Base-by-base conservation (phyloP, 2,329 filamentous ascomycete species). In the Phyllosticta capitalensis region DNA sequence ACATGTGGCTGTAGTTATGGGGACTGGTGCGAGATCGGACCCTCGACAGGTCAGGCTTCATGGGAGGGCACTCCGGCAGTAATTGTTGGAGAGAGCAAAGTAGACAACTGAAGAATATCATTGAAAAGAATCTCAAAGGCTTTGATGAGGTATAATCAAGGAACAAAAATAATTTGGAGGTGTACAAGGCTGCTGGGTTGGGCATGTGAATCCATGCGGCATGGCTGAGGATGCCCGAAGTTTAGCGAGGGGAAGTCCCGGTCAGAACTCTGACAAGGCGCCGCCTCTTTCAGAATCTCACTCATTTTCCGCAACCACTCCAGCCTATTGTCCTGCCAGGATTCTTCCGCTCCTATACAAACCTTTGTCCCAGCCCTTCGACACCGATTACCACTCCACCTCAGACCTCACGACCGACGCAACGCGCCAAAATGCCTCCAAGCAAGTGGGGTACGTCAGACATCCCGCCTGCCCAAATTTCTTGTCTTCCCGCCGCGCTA, bases 371-470 rank as follows among this genome's bases (percentile, higher is more conserved):
- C 38, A n/a, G 7, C 17, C 17, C 38, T 7, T 45, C 17, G 12
- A 19, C 38, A 26, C 24, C 24, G 24, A 7, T 26, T 45, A 7
- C n/a, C 17, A n/a, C 38, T 45, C n/a, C 38, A 4, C 7, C 14
- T 4, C 38, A n/a, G 38, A 45, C 33, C 2, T 45, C 38, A 6
- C 7, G 14, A n/a, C n/a, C 14, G n/a, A 6, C 38, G 17, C 17
- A 38, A 10, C 6, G 10, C 30, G 30, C 14, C 30, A 45, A 45
- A 45, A 74, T 74, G 72, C 68, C 72, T 61, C 70, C 72, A 62
- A 71, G 72, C 66, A 61, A 61, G 56, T 74, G 72, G 72, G 72
- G 72, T 74, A 74, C 69, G 72, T 73, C 72, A 73, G 71, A 61
- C 66, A 55, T 55, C 64, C 65, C 30, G 63, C 38, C 54, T 19